Evolutionary conservation across 2,329 filamentous ascomycete species (phyloP), one percentile per base, ranked within the genome.

Genomic region (Trichoderma gracile): DNA sequence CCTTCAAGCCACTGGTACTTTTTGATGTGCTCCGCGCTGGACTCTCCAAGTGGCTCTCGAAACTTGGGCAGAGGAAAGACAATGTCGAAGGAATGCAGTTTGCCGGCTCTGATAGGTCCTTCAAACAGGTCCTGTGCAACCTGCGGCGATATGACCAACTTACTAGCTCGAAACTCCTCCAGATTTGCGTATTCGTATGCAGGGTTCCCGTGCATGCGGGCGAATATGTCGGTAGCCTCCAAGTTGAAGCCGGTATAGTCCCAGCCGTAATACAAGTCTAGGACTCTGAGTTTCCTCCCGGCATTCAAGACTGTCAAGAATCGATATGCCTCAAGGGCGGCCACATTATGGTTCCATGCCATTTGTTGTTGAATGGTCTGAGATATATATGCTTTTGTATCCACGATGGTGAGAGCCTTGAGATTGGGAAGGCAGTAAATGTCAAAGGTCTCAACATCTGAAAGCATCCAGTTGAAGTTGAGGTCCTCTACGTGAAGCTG

Each of bases 1-100:
- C 77, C 77, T 15, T 72, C 69, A 2, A 80, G 69, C 77, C 78
- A 80, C 7, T 66, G 67, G 63, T 76, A 74, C 1, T 69, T 67
- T 17, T 69, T 57, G 14, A 79, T 67, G 60, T 78, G 73, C 15
- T 70, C 63, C 12, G 66, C 64, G 62, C 72, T 73, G n/a, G 57
- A 56, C n/a, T 67, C 60, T 14, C 74, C 76, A n/a, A 64, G 53
- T 1, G 61, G 67, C 6, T 67, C 69, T 14, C 70, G 61, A 33
- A 72, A 55, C 19, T 65, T 40, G 3, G 73, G 71, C 1, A 71
- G 68, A 1, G 74, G 75, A 62, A 79, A 78, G 2, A 74, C 71
- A 19, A 78, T 71, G 62, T 78, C 77, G 15, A 79, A 69, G 0
- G 73, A 73, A 33, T 73, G 69, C 4, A 79, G 69, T 15, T 70